Evolutionary conservation across 1,284 basidiomycete genomes (phyloP).

Genomic region (Irpex sp.): DNA sequence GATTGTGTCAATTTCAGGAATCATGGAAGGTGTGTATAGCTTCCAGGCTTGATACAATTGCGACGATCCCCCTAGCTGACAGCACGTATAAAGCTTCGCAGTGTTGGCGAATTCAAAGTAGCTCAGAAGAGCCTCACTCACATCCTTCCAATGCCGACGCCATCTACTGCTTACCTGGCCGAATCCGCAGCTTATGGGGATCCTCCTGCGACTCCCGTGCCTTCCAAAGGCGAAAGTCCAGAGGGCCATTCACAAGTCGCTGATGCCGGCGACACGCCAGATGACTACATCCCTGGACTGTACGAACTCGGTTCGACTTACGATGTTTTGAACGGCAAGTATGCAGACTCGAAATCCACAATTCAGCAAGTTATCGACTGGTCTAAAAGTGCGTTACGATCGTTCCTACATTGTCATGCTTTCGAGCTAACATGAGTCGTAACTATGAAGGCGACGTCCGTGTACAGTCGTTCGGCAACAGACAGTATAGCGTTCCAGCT

Average conservation of each 20-base stretch:
- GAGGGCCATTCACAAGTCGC: neutral
- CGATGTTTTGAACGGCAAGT: neutral
- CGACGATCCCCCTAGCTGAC: too few relatives aligned
- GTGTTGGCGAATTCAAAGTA: too few relatives aligned
- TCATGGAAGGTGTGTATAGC: too few relatives aligned
- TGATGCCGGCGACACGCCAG: neutral
- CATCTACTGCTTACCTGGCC: neutral
- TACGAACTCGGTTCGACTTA: neutral
- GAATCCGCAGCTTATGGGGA: neutral
- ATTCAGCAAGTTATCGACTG: constrained; percentile 2
- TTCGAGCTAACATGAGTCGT: too few relatives aligned
- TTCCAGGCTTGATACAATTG: too few relatives aligned
- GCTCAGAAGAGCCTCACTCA: too few relatives aligned
- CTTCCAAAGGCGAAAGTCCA: neutral
- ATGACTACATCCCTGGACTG: constrained; percentile 1
- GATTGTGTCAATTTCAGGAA: too few relatives aligned
- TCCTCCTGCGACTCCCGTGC: neutral
- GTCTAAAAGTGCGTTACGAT: neutral
- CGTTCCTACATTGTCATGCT: neutral
- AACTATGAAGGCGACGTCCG: neutral
- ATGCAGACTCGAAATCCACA: neutral
- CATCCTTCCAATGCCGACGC: neutral
- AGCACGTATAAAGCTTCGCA: too few relatives aligned
- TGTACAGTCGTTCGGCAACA: neutral
- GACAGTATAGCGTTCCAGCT: neutral